Percentiles rank a stretch among this genome's conserved stretches.
Evolutionary conservation across 2,329 filamentous ascomycete species (phyloP).

Genomic region (Aureobasidium lini): DNA sequence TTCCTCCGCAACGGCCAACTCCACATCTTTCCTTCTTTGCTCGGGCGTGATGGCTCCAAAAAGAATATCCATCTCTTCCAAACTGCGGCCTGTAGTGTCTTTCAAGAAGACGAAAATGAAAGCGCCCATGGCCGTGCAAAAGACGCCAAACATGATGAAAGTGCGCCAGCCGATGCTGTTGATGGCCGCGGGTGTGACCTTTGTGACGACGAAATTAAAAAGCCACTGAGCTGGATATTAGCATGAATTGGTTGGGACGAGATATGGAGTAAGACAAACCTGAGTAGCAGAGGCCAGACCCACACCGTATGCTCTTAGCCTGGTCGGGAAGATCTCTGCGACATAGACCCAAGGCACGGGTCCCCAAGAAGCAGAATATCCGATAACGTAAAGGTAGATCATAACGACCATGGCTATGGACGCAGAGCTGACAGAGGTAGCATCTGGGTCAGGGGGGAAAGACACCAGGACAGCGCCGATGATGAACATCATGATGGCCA

Average conservation of each 20-base stretch:
- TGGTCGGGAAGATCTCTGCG: constrained; percentile 31
- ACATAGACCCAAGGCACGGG: constrained; percentile 42
- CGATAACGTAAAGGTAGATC: constrained; percentile 50
- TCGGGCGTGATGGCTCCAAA: constrained; percentile 18
- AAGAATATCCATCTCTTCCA: constrained; percentile 19
- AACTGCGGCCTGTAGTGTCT: constrained; percentile 19
- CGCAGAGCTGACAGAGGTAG: constrained; percentile 23
- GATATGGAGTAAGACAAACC: neutral
- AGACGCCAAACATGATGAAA: constrained; percentile 34
- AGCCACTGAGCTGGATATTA: constrained; percentile 26
- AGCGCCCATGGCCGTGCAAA: constrained; percentile 29
- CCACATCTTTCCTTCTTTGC: constrained; percentile 19
- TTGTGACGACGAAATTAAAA: constrained; percentile 37
- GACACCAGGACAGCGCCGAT: constrained; percentile 27
- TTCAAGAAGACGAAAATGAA: constrained; percentile 27
- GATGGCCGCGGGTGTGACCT: constrained; percentile 35
- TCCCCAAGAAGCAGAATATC: constrained; percentile 46
- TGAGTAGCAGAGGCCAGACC: constrained; percentile 29
- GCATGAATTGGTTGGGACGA: neutral
- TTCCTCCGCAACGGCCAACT: constrained; percentile 14
- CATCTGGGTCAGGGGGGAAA: constrained; percentile 41
- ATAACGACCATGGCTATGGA: constrained; percentile 45
- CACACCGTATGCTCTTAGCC: constrained; percentile 33
- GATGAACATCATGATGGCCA: constrained; percentile 32
- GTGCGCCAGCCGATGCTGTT: constrained; percentile 33